Percentiles rank a stretch among this genome's conserved stretches.
These are phyloP conservation scores for Colletotrichum sojae DNA, from an alignment of 2,329 filamentous ascomycete species.

Conservation along the genomic window DNA sequence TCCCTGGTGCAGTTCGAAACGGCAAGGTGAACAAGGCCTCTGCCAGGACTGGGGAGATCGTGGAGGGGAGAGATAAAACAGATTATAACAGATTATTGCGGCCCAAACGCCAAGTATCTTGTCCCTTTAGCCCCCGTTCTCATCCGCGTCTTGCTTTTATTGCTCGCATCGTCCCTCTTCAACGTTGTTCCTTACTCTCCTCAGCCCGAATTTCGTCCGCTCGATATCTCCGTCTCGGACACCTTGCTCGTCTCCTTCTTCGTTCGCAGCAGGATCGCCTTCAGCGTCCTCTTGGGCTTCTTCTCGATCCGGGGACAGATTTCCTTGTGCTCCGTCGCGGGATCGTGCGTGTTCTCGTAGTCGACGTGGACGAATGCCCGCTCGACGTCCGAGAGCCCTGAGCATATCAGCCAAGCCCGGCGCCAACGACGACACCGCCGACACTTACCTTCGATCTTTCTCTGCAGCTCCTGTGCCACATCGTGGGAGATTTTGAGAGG, in stretches of 20 bases:
- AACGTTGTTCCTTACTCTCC: constrained; percentile 1
- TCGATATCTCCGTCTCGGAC: constrained; percentile 24
- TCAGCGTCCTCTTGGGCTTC: constrained; percentile 48
- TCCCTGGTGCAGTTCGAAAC: background rate
- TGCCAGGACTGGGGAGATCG: background rate
- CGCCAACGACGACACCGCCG: background rate
- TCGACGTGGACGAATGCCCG: constrained; percentile 62
- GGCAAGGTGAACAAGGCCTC: background rate
- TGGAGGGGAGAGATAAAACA: constrained; percentile 10
- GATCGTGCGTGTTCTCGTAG: constrained; percentile 58
- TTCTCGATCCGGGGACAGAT: constrained; percentile 53
- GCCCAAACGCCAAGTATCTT: constrained; percentile 18
- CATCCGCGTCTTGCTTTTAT: constrained; percentile 5
- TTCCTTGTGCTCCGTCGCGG: constrained; percentile 59
- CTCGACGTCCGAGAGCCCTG: constrained; percentile 55
- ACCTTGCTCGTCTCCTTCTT: constrained; percentile 38
- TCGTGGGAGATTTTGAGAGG: constrained; percentile 72
- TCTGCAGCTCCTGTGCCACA: constrained; percentile 71
- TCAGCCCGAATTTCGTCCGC: constrained; percentile 18
- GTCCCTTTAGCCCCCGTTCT: background rate
- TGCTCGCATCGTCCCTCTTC: background rate
- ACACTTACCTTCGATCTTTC: constrained; percentile 68
- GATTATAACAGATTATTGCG: constrained; percentile 14
- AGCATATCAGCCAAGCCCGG: constrained; percentile 21
- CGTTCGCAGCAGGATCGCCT: constrained; percentile 49